Percentiles rank a stretch among this genome's conserved stretches.
phyloP scores from a whole-genome alignment of 495 filamentous ascomycete species.

The Penicillium egyptiacum region DNA sequence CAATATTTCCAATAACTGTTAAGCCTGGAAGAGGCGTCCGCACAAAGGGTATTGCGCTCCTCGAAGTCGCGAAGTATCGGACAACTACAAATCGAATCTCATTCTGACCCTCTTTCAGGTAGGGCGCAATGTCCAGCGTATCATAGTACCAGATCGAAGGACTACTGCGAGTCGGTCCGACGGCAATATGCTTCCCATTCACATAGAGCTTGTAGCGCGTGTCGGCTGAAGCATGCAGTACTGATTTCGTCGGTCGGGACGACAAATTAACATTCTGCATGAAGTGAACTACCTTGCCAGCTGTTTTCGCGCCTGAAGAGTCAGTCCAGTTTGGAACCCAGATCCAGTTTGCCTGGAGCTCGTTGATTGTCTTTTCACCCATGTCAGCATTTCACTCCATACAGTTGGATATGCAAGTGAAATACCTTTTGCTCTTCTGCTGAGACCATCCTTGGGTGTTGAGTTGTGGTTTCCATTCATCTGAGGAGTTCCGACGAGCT shows the following conservation, averaged over 20 bases:
- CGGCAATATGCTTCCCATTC: conserved; percentile 35
- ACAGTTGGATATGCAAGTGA: background rate
- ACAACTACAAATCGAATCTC: conserved; percentile 32
- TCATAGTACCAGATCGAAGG: conserved; percentile 44
- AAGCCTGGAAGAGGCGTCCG: conserved; percentile 35
- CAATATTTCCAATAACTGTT: conserved; percentile 30
- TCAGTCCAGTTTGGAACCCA: background rate
- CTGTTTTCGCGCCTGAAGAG: conserved; percentile 12
- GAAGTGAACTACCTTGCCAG: background rate
- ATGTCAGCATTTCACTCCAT: background rate
- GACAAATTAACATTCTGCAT: conserved; percentile 18
- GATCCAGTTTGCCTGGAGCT: conserved; percentile 26
- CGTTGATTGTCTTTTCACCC: conserved; percentile 29
- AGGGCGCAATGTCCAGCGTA: conserved; percentile 36
- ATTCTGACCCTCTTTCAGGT: conserved; percentile 31
- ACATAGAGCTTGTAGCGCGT: conserved; percentile 42
- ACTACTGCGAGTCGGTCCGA: conserved; percentile 36
- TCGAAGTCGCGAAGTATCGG: conserved; percentile 31
- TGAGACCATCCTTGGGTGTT: background rate
- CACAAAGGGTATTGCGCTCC: conserved; percentile 39
- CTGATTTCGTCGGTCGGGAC: conserved; percentile 8
- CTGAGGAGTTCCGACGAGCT: background rate
- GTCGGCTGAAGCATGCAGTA: conserved; percentile 41
- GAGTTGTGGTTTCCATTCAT: background rate
- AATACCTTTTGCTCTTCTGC: background rate